phyloP scores from a whole-genome alignment of 768 basidiomycete genomes.

The Rhizopogon roseolus region DNA sequence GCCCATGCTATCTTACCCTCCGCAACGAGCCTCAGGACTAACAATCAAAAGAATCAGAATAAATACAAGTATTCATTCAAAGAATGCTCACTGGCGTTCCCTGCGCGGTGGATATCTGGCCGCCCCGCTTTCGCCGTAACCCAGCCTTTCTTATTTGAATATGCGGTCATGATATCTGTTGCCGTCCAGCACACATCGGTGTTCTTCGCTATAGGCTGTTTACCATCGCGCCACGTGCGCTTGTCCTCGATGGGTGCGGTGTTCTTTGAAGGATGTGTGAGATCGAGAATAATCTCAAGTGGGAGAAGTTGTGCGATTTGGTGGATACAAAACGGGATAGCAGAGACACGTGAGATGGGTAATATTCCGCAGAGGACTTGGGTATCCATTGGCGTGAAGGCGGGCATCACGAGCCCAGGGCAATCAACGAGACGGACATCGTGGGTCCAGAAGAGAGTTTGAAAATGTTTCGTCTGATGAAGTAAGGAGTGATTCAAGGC shows the following conservation, averaged over 20 bases:
- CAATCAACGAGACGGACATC: conserved; percentile 92
- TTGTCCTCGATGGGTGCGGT: conserved; percentile 48
- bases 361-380: conserved; percentile 69
- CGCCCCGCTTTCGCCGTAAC: conserved; percentile 89
- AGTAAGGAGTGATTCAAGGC: neutral
- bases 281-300: conserved; percentile 63
- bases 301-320: conserved; percentile 66
- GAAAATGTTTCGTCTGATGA: conserved; percentile 85
- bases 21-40: conserved; percentile 79
- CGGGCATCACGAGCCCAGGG: conserved; percentile 92
- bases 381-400: conserved; percentile 74
- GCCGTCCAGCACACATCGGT: conserved; percentile 63
- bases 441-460: conserved; percentile 86
- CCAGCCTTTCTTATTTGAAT: conserved; percentile 76
- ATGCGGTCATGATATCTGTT: conserved; percentile 76
- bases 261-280: conserved; percentile 45
- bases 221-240: conserved; percentile 71
- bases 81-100: conserved; percentile 73
- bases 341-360: conserved; percentile 79
- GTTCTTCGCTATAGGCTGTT: conserved; percentile 12
- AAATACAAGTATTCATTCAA: neutral
- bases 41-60: neutral
- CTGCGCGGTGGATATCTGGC: conserved; percentile 85
- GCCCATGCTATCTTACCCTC: conserved; percentile 82
- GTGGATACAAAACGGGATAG: conserved; percentile 80